Evolutionary conservation across 2,329 filamentous ascomycete species (phyloP), one percentile per base, ranked within the genome.

Genomic region (Canariomyces notabilis): DNA sequence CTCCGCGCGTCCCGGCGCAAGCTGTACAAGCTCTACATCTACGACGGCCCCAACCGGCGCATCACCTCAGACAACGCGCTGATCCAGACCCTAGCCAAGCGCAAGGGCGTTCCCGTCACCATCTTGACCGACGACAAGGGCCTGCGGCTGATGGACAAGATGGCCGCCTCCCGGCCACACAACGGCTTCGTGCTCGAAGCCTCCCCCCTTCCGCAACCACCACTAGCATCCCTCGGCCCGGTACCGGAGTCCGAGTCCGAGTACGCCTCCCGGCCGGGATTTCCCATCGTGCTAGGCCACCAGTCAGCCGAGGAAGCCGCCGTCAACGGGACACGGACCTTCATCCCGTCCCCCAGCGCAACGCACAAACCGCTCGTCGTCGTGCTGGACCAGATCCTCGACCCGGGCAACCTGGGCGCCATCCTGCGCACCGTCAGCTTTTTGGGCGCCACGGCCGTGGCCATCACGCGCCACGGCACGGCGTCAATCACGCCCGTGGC

Each of bases 341-440:
- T 87, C 51, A 58, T 75, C 37, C 52, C 54, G 35, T 56, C 55
- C 18, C 73, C 69, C 46, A 63, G 63, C 20, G 59, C 61, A n/a
- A 59, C 61, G 57, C 71, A 79, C 44, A 78, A 83, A 41, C 88
- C 88, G 0, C 73, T 94, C 22, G 72, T 94, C 7, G 69, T 94
- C 2, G 68, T 91, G 23, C 71, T 93, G 2, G 84, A 93, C 56
- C 79, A 84, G 44, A 82, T 94, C 31, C 69, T 89, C 8, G 91
- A 98, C 60, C 86, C 89, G 0, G 89, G 88, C 20, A 98, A 98
- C 61, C 71, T 97, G 1, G 93, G 93, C 34, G 89, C 83, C 18
- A 91, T 97, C 49, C 75, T 97, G 35, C 85, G 93, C 29, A 88
- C 88, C 5, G 89, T 89, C 2, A 85, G 88, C 59, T 97, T 93